Evolutionary conservation across 1,284 basidiomycete genomes (phyloP).

Genomic region (Cryptococcus sp.): DNA sequence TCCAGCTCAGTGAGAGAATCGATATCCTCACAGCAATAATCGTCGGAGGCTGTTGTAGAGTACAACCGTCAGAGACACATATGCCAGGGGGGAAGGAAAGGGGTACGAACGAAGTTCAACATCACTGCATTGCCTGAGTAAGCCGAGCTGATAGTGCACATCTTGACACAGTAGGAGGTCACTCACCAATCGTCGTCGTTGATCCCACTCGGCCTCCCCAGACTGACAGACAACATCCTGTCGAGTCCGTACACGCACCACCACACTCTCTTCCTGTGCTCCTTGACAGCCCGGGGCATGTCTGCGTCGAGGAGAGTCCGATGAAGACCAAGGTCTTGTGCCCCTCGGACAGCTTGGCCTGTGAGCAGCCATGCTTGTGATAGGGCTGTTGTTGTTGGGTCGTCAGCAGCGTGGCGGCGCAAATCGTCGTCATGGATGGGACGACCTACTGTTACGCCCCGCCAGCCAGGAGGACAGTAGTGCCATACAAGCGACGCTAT

Average conservation of each 20-base stretch:
- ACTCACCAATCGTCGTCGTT: conserved; percentile 9
- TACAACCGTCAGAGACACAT: background rate
- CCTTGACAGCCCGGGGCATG: conserved; percentile 3
- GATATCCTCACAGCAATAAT: background rate
- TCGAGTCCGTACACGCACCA: conserved; percentile 19
- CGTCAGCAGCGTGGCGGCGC: no score
- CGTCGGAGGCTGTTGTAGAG: conserved; percentile 1
- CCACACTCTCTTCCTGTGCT: conserved; percentile 15
- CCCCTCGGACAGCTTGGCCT: conserved; percentile 74
- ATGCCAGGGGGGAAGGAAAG: background rate
- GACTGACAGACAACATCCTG: conserved; percentile 14
- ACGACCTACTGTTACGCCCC: conserved; percentile 16
- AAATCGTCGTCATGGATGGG: no score
- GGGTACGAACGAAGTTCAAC: conserved; percentile 8
- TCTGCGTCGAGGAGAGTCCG: conserved; percentile 6
- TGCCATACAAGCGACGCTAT: conserved; percentile 13
- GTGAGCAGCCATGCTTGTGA: conserved; percentile 69
- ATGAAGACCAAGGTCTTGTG: conserved; percentile 77
- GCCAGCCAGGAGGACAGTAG: conserved; percentile 13
- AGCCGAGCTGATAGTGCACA: background rate
- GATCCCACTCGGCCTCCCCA: conserved; percentile 12
- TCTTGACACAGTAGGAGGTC: no score
- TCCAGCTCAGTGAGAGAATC: background rate
- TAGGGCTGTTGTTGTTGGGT: conserved; percentile 4
- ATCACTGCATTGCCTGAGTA: conserved; percentile 1